A percentile compares a stretch with the other conserved stretches of the same genome.
These are phyloP conservation scores for Ogataea zsoltii DNA, from an alignment of 805 yeast genomes.

Conservation along the genomic window DNA sequence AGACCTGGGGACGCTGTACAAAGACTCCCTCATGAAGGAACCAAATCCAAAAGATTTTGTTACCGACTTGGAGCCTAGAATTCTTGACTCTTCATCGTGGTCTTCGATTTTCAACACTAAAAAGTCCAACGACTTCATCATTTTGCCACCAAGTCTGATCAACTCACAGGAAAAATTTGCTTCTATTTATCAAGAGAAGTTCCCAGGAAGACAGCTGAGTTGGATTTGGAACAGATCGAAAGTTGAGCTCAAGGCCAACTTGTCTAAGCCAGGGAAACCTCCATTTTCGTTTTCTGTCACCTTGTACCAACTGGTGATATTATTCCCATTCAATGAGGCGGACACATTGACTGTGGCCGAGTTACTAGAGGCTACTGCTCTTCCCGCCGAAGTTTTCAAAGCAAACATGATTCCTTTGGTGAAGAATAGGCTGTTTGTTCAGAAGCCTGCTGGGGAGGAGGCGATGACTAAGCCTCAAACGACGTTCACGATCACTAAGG, in stretches of 20 bases:
- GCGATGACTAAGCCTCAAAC: conserved; percentile 53
- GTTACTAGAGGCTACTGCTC: conserved; percentile 65
- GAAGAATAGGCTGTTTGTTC: conserved; percentile 72
- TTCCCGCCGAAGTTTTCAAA: conserved; percentile 63
- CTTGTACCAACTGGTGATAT: conserved; percentile 81
- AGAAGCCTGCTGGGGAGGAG: conserved; percentile 63
- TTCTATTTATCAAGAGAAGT: conserved; percentile 68
- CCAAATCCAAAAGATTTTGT: conserved; percentile 23
- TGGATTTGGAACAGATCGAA: conserved; percentile 97
- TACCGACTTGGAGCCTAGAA: conserved; percentile 34
- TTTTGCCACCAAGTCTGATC: conserved; percentile 67
- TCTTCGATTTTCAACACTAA: conserved; percentile 27
- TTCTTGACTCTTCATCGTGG: conserved; percentile 36
- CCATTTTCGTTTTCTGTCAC: conserved; percentile 82
- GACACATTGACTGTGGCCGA: conserved; percentile 59
- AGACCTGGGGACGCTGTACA: conserved; percentile 56
- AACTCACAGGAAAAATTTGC: conserved; percentile 67
- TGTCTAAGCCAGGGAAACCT: conserved; percentile 77
- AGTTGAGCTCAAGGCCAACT: conserved; percentile 86
- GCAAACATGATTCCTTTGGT: conserved; percentile 79
- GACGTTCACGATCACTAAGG: conserved; percentile 66
- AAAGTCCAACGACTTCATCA: conserved; percentile 42
- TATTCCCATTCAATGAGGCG: conserved; percentile 78
- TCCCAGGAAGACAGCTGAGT: conserved; percentile 82
- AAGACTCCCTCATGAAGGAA: conserved; percentile 24